These are phyloP conservation scores for Aspergillus coremiiformis DNA, from an alignment of 495 filamentous ascomycete species.

Conservation along the genomic window DNA sequence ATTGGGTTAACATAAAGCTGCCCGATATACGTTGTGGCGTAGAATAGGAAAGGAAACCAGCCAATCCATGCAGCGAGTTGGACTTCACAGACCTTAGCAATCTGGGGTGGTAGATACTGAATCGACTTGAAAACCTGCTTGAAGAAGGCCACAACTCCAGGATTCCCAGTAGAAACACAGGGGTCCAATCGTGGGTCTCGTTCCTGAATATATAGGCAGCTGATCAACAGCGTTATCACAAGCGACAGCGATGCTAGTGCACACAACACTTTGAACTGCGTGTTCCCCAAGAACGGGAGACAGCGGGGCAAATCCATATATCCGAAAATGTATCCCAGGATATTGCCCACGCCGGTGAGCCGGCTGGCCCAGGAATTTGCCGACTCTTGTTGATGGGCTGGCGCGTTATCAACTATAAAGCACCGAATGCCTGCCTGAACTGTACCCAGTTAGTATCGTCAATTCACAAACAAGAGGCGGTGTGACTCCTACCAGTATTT, in stretches of 20 bases:
- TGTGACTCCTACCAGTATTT: conserved; percentile 64
- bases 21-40: conserved; percentile 84
- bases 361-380: conserved; percentile 86
- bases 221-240: conserved; percentile 56
- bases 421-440: conserved; percentile 84
- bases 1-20: conserved; percentile 81
- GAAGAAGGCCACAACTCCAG: conserved; percentile 73
- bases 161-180: conserved; percentile 45
- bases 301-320: conserved; percentile 65
- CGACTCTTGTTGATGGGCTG: conserved; percentile 80
- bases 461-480: not conserved
- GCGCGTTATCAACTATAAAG: conserved; percentile 85
- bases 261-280: conserved; percentile 85
- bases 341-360: conserved; percentile 75
- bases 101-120: conserved; percentile 66
- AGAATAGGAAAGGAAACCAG: conserved; percentile 93
- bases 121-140: conserved; percentile 67
- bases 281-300: conserved; percentile 69
- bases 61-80: conserved; percentile 90
- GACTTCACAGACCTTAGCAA: conserved; percentile 73
- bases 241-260: conserved; percentile 70
- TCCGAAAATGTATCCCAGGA: conserved; percentile 75
- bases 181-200: conserved; percentile 70
- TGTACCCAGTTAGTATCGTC: conserved; percentile 19
- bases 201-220: conserved; percentile 59